Conservation (phyloP, 116 monocot species). For the Posidonia oceanica region DNA sequence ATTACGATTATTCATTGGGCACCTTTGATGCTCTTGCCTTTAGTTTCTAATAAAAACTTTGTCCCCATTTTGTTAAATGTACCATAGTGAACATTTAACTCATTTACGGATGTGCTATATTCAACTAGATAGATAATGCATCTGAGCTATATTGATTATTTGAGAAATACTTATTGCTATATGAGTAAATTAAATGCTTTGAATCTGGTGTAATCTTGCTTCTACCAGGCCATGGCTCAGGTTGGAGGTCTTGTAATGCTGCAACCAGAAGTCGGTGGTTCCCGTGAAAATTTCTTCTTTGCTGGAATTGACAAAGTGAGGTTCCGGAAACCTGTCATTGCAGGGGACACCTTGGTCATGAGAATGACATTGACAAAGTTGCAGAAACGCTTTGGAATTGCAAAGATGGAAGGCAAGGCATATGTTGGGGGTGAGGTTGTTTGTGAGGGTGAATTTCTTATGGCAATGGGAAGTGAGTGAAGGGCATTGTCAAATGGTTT, state of each 20-base stretch:
- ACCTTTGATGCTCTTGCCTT: too few species aligned
- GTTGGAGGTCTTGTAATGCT: slow-evolving; percentile 91
- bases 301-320: slow-evolving; percentile 95
- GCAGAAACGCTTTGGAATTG: slow-evolving; percentile 84
- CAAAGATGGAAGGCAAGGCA: slow-evolving; percentile 94
- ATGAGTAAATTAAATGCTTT: too few species aligned
- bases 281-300: slow-evolving; percentile 85
- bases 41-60: too few species aligned
- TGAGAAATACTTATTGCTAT: too few species aligned
- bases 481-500: too few species aligned
- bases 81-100: too few species aligned
- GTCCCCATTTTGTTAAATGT: too few species aligned
- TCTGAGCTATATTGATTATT: too few species aligned
- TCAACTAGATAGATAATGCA: too few species aligned
- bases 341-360: slow-evolving; percentile 93
- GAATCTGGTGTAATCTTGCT: not conserved
- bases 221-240: slow-evolving; percentile 77
- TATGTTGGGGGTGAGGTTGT: slow-evolving; percentile 88
- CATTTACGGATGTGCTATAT: too few species aligned
- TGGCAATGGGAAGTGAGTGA: slow-evolving; percentile 49
- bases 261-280: slow-evolving; percentile 82
- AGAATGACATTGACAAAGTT: slow-evolving; percentile 76
- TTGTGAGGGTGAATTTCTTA: slow-evolving; percentile 84
- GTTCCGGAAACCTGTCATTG: slow-evolving; percentile 86
- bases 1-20: too few species aligned